Evolutionary conservation across 2,329 filamentous ascomycete species (phyloP).

Genomic region (Talaromyces sp.): DNA sequence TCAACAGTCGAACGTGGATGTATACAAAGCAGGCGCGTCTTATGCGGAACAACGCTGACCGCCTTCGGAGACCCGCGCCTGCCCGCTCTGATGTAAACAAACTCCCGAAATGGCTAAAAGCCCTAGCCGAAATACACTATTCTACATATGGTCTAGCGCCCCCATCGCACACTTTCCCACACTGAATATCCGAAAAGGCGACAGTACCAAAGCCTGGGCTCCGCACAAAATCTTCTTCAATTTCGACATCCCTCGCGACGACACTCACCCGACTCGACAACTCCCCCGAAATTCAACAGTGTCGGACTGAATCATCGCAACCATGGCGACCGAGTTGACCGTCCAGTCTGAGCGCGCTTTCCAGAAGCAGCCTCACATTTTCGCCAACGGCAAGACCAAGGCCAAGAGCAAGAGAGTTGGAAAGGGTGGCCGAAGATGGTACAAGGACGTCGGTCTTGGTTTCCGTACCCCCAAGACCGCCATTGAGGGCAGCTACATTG

Average conservation of each 20-base stretch:
- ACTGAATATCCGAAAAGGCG: constrained; percentile 34
- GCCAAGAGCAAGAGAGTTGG: constrained; percentile 75
- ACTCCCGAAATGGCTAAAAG: constrained; percentile 29
- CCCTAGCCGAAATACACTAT: constrained; percentile 42
- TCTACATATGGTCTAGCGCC: constrained; percentile 33
- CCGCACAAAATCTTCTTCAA: constrained; percentile 42
- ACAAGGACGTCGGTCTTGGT: constrained; percentile 99
- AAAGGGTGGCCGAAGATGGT: constrained; percentile 88
- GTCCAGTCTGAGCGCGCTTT: constrained; percentile 99
- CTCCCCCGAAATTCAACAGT: constrained; percentile 26
- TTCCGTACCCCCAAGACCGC: constrained; percentile 98
- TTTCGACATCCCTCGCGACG: constrained; percentile 34
- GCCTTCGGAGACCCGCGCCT: constrained; percentile 15
- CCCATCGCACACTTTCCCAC: constrained; percentile 38
- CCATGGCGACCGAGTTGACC: constrained; percentile 97
- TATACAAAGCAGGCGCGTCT: constrained; percentile 12
- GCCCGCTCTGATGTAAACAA: constrained; percentile 41
- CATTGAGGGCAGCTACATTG: constrained; percentile 99
- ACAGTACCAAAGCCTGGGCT: constrained; percentile 27
- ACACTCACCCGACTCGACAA: constrained; percentile 29
- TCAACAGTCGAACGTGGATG: background rate
- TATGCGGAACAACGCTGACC: constrained; percentile 3
- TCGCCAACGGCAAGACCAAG: constrained; percentile 95
- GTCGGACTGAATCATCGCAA: constrained; percentile 56
- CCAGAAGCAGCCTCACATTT: constrained; percentile 99